Conservation (phyloP, 2,329 filamentous ascomycete species). For the Tolypocladium cylindrosporum region DNA sequence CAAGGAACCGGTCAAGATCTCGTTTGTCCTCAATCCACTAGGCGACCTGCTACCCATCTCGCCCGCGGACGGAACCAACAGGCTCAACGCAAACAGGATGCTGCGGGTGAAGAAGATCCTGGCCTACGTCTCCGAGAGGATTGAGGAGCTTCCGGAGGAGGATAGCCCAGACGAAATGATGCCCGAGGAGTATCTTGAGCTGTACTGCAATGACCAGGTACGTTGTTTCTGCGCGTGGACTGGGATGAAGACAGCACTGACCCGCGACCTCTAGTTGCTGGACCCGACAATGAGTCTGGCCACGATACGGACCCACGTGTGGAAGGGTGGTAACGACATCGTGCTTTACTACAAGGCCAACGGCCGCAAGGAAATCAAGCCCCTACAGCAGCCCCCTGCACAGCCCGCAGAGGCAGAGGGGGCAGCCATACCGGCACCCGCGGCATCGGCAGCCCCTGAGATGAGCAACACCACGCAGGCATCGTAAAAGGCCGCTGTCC, state of each 20-base stretch:
- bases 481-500: background rate
- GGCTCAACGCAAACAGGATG: slow-evolving; percentile 95
- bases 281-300: slow-evolving; percentile 84
- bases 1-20: slow-evolving; percentile 96
- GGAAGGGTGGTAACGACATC: slow-evolving; percentile 92
- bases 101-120: slow-evolving; percentile 90
- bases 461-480: slow-evolving; percentile 4
- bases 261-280: slow-evolving; percentile 40
- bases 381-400: slow-evolving; percentile 7
- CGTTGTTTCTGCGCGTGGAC: slow-evolving; percentile 19
- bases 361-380: slow-evolving; percentile 56
- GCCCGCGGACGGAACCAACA: slow-evolving; percentile 70
- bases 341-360: slow-evolving; percentile 86
- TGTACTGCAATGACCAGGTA: slow-evolving; percentile 91
- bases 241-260: background rate
- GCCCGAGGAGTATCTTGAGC: slow-evolving; percentile 87
- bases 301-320: slow-evolving; percentile 82
- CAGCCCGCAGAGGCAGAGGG: slow-evolving; percentile 11
- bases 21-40: slow-evolving; percentile 78
- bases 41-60: slow-evolving; percentile 66
- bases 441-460: slow-evolving; percentile 8
- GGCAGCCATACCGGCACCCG: slow-evolving; percentile 8
- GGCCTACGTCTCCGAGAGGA: slow-evolving; percentile 82
- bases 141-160: slow-evolving; percentile 60
- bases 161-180: slow-evolving; percentile 51